phyloP scores from a whole-genome alignment of 129 eudicot genomes.

The Lonicera japonica region DNA sequence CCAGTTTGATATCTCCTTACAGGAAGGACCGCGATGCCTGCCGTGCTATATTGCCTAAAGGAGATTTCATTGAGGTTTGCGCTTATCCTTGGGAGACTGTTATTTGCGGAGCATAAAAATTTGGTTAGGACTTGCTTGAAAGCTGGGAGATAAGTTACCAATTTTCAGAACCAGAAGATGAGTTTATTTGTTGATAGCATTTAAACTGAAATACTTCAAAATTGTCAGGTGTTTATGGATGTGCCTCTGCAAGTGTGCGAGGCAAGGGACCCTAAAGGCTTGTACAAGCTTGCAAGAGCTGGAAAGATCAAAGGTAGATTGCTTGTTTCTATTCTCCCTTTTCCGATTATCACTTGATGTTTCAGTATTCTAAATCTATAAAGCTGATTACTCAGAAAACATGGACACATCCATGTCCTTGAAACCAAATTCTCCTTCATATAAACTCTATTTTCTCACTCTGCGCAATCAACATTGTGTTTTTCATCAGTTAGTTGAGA shows the following conservation, averaged over 20 bases:
- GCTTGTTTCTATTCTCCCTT: not conserved
- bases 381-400: not conserved
- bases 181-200: not conserved
- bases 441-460: no score
- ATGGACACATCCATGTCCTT: no score
- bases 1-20: slow-evolving; percentile 91
- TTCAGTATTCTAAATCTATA: not conserved
- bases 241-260: slow-evolving; percentile 84
- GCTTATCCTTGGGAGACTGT: slow-evolving; percentile 6
- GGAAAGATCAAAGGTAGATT: slow-evolving; percentile 82
- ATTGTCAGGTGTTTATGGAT: slow-evolving; percentile 77
- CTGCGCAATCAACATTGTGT: not conserved
- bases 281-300: slow-evolving; percentile 93
- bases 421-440: no score
- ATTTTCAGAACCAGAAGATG: not conserved
- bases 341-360: not conserved
- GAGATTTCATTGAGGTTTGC: slow-evolving; percentile 89
- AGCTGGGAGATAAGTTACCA: not conserved
- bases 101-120: no score
- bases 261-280: slow-evolving; percentile 91
- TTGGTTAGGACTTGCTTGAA: not conserved
- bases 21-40: slow-evolving; percentile 87
- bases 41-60: slow-evolving; percentile 70
- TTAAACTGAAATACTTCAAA: slow-evolving; percentile 12
- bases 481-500: not conserved